Base-by-base conservation (phyloP, 2,329 filamentous ascomycete genomes). In the Cladosporium austrohemisphaericum region DNA sequence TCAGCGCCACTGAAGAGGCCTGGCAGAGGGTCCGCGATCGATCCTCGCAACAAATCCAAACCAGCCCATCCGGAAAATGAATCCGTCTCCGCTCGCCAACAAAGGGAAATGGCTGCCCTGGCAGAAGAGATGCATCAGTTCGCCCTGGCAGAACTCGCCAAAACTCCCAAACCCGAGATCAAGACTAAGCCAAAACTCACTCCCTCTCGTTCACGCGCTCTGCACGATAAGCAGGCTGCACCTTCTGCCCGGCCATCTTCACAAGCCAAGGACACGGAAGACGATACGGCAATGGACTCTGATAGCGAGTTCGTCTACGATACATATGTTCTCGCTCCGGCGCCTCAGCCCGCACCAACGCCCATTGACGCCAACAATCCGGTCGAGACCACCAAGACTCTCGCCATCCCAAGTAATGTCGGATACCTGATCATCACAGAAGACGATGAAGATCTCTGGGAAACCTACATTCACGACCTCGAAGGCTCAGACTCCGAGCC, bases 291-390 rank as follows among this genome's bases (percentile, higher is more conserved):
- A 3, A 62, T 60, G 41, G 70, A 72, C 8, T 70, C 72, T 16
- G 74, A 75, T n/a, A 71, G 72, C 28, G 77, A 79, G 36, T 83
- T 79, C 60, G 77, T 83, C 50, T 82, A 81, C 62, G 80, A 83
- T 57, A 80, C 77, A 8, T 83, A 83, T 61, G 68, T 82, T 33
- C 76, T 79, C 2, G 63, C 63, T 14, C 57, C 62, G 5, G 43
- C 32, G 13, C 38, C 37, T n/a, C 2, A 16, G n/a, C 37, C 38
- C 8, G 8, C 16, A 2, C 23, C 43, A 18, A 37, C 22, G 8
- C 18, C 26, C 18, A 13, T 23, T 69, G 74, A 14, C 67, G 64
- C n/a, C 53, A 71, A 59, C 37, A 38, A 54, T 14, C 41, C 52
- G 6, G 36, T 54, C 13, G 46, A 52, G 5, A 50, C 47, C 8